Base-by-base conservation (phyloP, 805 yeast genomes). In the Nakazawaea ambrosiae region DNA sequence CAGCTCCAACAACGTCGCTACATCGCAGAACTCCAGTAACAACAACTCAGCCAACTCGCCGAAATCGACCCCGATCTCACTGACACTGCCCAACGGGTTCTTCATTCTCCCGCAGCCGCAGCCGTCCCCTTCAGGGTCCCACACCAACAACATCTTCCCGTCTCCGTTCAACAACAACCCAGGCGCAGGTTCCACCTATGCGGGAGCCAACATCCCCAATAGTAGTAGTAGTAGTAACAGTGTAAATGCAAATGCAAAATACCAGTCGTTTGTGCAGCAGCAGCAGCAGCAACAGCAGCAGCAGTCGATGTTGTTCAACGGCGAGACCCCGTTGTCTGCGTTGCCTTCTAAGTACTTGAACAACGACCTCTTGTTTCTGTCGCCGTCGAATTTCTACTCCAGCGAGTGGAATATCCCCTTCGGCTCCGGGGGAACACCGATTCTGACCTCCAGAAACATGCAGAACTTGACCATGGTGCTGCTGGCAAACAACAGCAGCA, bases 351-450 rank as follows among this genome's bases (percentile, higher is more conserved):
- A 82, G 36, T 84, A 78, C 48, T 75, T 82, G 29, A 70, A 70
- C 41, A 94, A 84, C 48, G 42, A 39, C 22, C 31, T 34, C 11
- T 63, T 81, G 52, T 76, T 85, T 49, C 89, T 88, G 22, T 81
- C 90, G 5, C 96, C 96, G 0, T 73, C 78, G n/a, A 81, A 74
- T 44, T 77, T 78, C 47, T 84, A 81, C 49, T 73, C 78, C 5
- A 67, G 75, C 37, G 80, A 74, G 31, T 75, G 79, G 79, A 63
- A 62, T 34, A 58, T 66, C 11, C 68, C 71, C 9, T 66, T 62
- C 50, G 70, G 71, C 4, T 53, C 64, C 2, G 60, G 60, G 9
- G 47, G 39, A 10, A 65, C 71, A 2, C 70, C 70, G 11, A 44
- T 36, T 9, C 39, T 39, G 34, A 39, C 22, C 16, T 8, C 18